These are phyloP conservation scores for Trapa bicornis DNA, from an alignment of 345 rosid genomes.

Conservation along the genomic window DNA sequence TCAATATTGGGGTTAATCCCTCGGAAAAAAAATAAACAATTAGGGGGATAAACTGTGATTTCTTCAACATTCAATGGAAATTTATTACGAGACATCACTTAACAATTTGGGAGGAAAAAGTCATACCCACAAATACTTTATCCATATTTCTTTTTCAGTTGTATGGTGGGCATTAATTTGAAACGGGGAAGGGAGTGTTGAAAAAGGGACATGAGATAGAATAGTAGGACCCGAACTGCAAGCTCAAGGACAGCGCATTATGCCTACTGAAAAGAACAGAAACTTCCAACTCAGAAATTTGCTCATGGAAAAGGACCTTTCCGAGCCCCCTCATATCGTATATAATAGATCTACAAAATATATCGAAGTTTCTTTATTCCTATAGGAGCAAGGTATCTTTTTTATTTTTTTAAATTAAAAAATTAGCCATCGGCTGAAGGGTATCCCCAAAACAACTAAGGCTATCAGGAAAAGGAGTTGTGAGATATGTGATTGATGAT, in stretches of 20 bases:
- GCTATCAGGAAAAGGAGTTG: not conserved
- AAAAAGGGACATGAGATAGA: not conserved
- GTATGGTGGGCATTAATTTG: not conserved
- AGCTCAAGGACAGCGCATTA: constrained; percentile 2
- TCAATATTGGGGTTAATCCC: no score
- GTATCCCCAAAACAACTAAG: no score
- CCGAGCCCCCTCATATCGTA: not conserved
- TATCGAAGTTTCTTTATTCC: constrained; percentile 6
- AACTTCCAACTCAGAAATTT: constrained; percentile 4
- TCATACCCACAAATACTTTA: not conserved
- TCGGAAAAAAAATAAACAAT: no score
- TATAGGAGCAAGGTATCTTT: constrained; percentile 11
- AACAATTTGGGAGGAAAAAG: no score
- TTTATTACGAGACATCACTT: no score
- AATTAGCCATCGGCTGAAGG: not conserved
- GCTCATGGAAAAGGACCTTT: not conserved
- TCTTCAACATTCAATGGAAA: no score
- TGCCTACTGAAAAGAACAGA: constrained; percentile 1
- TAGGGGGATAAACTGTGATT: no score
- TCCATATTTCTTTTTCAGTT: not conserved
- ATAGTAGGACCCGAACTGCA: constrained; percentile 3
- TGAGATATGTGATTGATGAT: not conserved
- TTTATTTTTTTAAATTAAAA: not conserved
- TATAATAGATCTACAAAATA: not conserved
- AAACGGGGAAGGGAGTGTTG: not conserved